phyloP scores from a whole-genome alignment of 2,329 filamentous ascomycete genomes.

The Sphaerulina vaccinii region DNA sequence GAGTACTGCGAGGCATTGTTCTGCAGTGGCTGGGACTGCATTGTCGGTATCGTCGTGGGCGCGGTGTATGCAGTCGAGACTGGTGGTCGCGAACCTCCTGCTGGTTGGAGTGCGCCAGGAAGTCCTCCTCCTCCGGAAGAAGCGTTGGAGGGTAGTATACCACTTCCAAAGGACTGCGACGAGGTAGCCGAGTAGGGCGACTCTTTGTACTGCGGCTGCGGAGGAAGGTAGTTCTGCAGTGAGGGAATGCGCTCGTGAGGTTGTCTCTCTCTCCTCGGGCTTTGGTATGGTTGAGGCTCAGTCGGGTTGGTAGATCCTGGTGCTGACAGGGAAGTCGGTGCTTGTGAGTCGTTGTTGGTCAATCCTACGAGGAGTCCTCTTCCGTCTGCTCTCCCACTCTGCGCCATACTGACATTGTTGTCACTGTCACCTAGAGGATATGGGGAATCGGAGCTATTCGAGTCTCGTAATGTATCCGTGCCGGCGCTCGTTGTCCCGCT shows the following conservation, averaged over 20 bases:
- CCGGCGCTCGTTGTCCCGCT: slow-evolving; percentile 45
- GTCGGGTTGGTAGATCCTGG: slow-evolving; percentile 35
- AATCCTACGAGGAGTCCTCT: neutral
- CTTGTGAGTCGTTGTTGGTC: slow-evolving; percentile 38
- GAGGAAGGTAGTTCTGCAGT: slow-evolving; percentile 37
- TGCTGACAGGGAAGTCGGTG: slow-evolving; percentile 21
- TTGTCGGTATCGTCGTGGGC: slow-evolving; percentile 56
- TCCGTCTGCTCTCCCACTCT: slow-evolving; percentile 21
- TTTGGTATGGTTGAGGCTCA: slow-evolving; percentile 43
- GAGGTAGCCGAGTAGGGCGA: slow-evolving; percentile 51
- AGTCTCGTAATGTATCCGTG: slow-evolving; percentile 45
- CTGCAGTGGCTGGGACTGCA: slow-evolving; percentile 49
- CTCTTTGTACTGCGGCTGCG: slow-evolving; percentile 50
- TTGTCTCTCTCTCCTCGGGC: slow-evolving; percentile 51
- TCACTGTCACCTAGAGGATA: neutral
- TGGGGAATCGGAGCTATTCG: slow-evolving; percentile 3
- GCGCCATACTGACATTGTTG: slow-evolving; percentile 5
- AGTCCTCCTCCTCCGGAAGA: slow-evolving; percentile 33
- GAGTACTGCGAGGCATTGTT: slow-evolving; percentile 60
- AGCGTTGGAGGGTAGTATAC: no score
- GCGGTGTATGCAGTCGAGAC: slow-evolving; percentile 57
- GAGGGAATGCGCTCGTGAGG: slow-evolving; percentile 51
- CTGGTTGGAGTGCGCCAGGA: slow-evolving; percentile 61
- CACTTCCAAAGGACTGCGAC: slow-evolving; percentile 36
- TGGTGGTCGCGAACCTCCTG: slow-evolving; percentile 51